Conservation (phyloP, 2,329 filamentous ascomycete species). For the Verticillium longisporum region DNA sequence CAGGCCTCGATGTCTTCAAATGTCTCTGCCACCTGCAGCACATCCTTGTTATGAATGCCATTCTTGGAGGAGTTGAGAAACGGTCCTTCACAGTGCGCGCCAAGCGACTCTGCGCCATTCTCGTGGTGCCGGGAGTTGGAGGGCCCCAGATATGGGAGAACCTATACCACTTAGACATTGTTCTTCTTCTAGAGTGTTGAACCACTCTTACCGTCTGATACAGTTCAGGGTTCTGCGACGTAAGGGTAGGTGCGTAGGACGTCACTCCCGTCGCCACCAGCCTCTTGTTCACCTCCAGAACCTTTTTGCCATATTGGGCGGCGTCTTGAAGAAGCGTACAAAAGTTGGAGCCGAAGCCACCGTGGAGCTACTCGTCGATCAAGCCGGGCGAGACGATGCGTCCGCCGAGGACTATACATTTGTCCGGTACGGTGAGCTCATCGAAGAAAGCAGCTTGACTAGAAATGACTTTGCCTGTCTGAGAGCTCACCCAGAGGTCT, state of each 20-base stretch:
- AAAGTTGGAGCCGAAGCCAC: constrained; percentile 89
- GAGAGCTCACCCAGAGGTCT: constrained; percentile 84
- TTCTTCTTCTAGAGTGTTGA: background rate
- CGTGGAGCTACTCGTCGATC: constrained; percentile 89
- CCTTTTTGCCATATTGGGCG: constrained; percentile 63
- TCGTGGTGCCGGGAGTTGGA: constrained; percentile 55
- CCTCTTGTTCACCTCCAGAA: constrained; percentile 63
- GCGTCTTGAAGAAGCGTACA: constrained; percentile 67
- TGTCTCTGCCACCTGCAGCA: constrained; percentile 58
- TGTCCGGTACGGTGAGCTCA: constrained; percentile 61
- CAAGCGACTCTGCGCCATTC: constrained; percentile 78
- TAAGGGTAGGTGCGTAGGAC: constrained; percentile 79
- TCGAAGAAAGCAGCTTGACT: constrained; percentile 64
- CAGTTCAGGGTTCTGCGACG: constrained; percentile 71
- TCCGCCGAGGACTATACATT: constrained; percentile 71
- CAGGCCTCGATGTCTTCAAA: constrained; percentile 61
- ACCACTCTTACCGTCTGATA: constrained; percentile 59
- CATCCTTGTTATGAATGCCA: constrained; percentile 72
- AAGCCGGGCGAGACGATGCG: constrained; percentile 80
- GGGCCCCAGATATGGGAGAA: constrained; percentile 71
- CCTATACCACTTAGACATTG: constrained; percentile 24
- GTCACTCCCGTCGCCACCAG: constrained; percentile 79
- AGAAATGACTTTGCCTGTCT: constrained; percentile 73
- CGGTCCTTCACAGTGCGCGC: constrained; percentile 85
- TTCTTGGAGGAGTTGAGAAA: constrained; percentile 81